Evolutionary conservation across 2,329 filamentous ascomycete genomes (phyloP).

Genomic region (Aspergillus fischeri): DNA sequence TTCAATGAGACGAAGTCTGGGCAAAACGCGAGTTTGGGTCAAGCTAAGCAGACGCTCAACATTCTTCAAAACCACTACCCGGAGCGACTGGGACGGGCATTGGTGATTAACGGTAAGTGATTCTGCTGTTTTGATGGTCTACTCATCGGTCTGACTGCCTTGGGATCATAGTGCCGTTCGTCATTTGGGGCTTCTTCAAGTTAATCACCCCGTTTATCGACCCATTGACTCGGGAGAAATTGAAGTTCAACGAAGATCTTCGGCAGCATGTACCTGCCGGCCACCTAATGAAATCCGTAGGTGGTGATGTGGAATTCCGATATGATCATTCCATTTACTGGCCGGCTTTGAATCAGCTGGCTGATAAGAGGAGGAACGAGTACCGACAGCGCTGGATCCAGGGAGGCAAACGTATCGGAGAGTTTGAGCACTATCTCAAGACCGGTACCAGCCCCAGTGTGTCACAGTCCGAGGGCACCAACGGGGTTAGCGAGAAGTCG

Average conservation of each 20-base stretch:
- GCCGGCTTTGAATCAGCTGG: constrained; percentile 74
- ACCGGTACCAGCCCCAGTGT: constrained; percentile 53
- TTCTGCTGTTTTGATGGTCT: neutral
- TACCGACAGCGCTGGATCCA: constrained; percentile 69
- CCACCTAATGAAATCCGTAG: constrained; percentile 76
- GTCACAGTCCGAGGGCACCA: constrained; percentile 24
- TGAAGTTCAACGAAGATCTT: constrained; percentile 96
- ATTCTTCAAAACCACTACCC: constrained; percentile 96
- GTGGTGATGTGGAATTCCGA: constrained; percentile 79
- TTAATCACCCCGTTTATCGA: constrained; percentile 95
- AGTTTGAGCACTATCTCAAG: constrained; percentile 81
- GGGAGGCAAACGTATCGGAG: constrained; percentile 76
- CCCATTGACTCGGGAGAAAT: constrained; percentile 85
- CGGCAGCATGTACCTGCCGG: constrained; percentile 71
- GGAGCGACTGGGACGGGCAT: constrained; percentile 79
- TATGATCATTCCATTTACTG: constrained; percentile 89
- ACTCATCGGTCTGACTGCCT: neutral
- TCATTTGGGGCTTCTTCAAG: constrained; percentile 93
- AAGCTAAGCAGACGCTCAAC: constrained; percentile 77
- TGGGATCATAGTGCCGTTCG: constrained; percentile 67
- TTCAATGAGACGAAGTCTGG: constrained; percentile 76
- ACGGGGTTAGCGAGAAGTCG: constrained; percentile 1
- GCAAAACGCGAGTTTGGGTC: constrained; percentile 70
- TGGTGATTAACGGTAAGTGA: constrained; percentile 77
- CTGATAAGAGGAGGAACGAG: constrained; percentile 60